phyloP scores from a whole-genome alignment of 1,139 yeast species.

The Wickerhamomyces sp. region DNA sequence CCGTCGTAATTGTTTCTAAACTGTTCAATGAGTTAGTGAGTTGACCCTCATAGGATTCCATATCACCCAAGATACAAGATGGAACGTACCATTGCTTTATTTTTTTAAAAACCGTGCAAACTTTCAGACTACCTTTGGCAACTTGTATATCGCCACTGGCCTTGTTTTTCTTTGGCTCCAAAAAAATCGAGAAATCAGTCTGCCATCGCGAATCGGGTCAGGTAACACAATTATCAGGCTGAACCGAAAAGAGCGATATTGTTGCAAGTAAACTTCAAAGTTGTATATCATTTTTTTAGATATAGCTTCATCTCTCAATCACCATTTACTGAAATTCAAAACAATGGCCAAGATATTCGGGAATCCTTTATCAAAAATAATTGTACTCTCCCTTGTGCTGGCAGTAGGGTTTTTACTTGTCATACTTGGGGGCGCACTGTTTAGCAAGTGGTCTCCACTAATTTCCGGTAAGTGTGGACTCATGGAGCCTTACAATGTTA shows the following conservation, averaged over 20 bases:
- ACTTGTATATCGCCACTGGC: conserved; percentile 4
- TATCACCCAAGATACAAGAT: not conserved
- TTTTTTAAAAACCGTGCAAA: not conserved
- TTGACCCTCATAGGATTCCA: not conserved
- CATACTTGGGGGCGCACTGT: conserved; percentile 63
- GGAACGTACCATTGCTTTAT: not conserved
- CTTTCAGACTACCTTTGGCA: too few species aligned
- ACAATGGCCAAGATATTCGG: conserved; percentile 5
- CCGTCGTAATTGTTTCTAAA: conserved; percentile 98
- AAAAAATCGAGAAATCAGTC: not conserved
- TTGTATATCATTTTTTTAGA: too few species aligned
- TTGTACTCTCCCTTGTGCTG: conserved; percentile 65
- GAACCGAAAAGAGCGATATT: conserved; percentile 3
- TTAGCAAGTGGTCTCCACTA: conserved; percentile 76
- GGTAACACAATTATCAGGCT: not conserved
- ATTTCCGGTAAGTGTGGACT: conserved; percentile 26
- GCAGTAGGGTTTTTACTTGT: conserved; percentile 76
- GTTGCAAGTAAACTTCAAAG: too few species aligned
- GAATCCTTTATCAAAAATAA: conserved; percentile 69
- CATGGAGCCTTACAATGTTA: too few species aligned
- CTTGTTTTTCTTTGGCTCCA: not conserved
- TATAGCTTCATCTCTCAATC: too few species aligned
- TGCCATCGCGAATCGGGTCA: conserved; percentile 1
- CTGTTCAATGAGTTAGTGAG: conserved; percentile 31
- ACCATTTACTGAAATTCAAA: too few species aligned